Conservation (phyloP, 2,329 filamentous ascomycete species). For the Pseudogymnoascus sp. region DNA sequence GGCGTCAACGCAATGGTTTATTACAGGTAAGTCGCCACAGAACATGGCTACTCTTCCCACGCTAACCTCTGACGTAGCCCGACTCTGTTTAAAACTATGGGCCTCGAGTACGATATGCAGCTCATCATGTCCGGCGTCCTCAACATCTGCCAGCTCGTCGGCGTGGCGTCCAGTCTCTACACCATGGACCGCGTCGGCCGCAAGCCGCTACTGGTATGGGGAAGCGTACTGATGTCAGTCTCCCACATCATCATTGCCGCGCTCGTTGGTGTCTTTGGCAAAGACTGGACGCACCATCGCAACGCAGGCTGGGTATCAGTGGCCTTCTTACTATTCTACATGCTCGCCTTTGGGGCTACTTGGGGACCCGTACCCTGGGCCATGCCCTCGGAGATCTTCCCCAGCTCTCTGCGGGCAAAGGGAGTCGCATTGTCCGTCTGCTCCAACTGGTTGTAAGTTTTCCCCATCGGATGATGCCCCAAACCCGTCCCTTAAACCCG, state of each 20-base stretch:
- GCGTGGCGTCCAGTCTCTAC: conserved; percentile 38
- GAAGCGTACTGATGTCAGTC: conserved; percentile 37
- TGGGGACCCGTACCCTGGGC: conserved; percentile 28
- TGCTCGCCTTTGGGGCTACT: conserved; percentile 45
- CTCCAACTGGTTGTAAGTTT: conserved; percentile 47
- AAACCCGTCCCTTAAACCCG: too few species aligned
- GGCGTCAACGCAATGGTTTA: conserved; percentile 52
- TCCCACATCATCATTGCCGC: conserved; percentile 43
- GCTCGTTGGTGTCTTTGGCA: conserved; percentile 43
- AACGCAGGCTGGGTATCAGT: conserved; percentile 47
- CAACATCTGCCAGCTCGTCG: conserved; percentile 41
- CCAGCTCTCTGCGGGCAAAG: conserved; percentile 51
- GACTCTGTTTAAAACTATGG: conserved; percentile 46
- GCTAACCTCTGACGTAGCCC: conserved; percentile 25
- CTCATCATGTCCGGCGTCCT: conserved; percentile 45
- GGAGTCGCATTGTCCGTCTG: conserved; percentile 57
- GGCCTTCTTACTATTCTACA: conserved; percentile 50
- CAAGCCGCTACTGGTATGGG: conserved; percentile 37
- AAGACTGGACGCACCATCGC: conserved; percentile 42
- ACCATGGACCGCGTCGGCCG: conserved; percentile 41
- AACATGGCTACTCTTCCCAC: not conserved
- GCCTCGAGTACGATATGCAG: conserved; percentile 36
- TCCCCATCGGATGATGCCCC: not conserved
- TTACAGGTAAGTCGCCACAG: conserved; percentile 37
- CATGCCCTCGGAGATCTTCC: conserved; percentile 54